phyloP scores from a whole-genome alignment of 2,329 filamentous ascomycete species.

The Didymella exigua region DNA sequence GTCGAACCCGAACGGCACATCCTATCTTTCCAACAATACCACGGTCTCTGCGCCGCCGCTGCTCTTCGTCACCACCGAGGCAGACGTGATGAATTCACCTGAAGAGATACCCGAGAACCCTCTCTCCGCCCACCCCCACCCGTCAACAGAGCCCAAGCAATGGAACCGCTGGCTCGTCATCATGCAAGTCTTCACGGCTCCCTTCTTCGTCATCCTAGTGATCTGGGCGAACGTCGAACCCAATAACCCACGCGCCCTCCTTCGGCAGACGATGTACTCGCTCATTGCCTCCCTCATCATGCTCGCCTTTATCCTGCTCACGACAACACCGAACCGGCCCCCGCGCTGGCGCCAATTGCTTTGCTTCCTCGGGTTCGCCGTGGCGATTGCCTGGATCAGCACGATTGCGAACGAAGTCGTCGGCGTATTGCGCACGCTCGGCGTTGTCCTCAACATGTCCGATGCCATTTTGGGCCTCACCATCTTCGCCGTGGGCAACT shows the following conservation, averaged over 20 bases:
- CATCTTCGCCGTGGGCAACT: constrained; percentile 95
- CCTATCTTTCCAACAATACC: constrained; percentile 12
- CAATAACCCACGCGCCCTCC: constrained; percentile 65
- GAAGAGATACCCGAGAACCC: constrained; percentile 36
- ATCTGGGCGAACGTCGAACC: constrained; percentile 71
- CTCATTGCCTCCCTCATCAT: constrained; percentile 66
- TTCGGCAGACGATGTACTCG: constrained; percentile 56
- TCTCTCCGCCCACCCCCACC: constrained; percentile 48
- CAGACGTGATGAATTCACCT: constrained; percentile 43
- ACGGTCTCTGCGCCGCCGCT: constrained; percentile 35
- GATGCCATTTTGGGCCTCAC: constrained; percentile 95
- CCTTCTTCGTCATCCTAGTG: constrained; percentile 79
- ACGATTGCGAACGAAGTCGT: constrained; percentile 96
- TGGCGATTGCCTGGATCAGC: constrained; percentile 94
- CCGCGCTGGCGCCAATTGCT: constrained; percentile 78
- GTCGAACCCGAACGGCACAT: constrained; percentile 1
- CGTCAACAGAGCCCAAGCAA: constrained; percentile 50
- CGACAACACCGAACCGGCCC: constrained; percentile 69
- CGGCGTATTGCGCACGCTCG: constrained; percentile 88
- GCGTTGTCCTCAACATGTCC: constrained; percentile 88
- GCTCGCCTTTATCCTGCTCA: constrained; percentile 69
- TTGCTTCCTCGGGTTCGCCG: constrained; percentile 87
- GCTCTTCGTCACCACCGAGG: constrained; percentile 43
- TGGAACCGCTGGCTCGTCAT: constrained; percentile 94
- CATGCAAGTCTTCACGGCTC: constrained; percentile 84